phyloP scores from a whole-genome alignment of 306 rosid genomes.

The Lotus japonicus region DNA sequence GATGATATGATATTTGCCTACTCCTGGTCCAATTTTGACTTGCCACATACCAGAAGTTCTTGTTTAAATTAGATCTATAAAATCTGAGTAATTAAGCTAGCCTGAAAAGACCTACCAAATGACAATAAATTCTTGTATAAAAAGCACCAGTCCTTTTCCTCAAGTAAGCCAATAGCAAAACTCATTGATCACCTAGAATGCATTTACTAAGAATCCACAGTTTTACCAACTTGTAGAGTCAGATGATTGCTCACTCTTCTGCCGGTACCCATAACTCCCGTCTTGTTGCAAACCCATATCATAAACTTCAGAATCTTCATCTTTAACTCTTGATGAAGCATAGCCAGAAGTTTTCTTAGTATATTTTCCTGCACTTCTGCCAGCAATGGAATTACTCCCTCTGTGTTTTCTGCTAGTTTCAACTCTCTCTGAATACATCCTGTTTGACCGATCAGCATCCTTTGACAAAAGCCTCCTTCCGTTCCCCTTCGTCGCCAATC shows the following conservation, averaged over 20 bases:
- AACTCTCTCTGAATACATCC: neutral
- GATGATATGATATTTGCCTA: neutral
- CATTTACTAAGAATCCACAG: neutral
- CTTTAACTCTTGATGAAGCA: conserved; percentile 24
- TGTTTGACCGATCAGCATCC: neutral
- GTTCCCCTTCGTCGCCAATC: conserved; percentile 19
- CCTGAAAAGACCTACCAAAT: neutral
- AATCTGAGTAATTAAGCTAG: neutral
- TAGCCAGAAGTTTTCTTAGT: neutral
- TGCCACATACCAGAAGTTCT: too few relatives aligned
- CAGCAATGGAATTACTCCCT: too few relatives aligned
- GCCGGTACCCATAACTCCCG: conserved; percentile 51
- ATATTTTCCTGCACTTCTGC: too few relatives aligned
- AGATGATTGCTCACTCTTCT: conserved; percentile 28
- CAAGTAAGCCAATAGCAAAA: neutral
- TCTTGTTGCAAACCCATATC: conserved; percentile 73
- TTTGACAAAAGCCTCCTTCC: conserved; percentile 19
- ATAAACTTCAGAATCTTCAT: conserved; percentile 43
- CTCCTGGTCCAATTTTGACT: neutral
- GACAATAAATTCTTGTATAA: neutral
- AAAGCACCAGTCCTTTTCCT: neutral
- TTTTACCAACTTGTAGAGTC: neutral
- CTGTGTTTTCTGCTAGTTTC: too few relatives aligned
- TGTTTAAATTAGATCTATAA: neutral
- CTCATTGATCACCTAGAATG: neutral